These are phyloP conservation scores for Rosellinia necatrix DNA, from an alignment of 2,329 filamentous ascomycete genomes.

Conservation along the genomic window DNA sequence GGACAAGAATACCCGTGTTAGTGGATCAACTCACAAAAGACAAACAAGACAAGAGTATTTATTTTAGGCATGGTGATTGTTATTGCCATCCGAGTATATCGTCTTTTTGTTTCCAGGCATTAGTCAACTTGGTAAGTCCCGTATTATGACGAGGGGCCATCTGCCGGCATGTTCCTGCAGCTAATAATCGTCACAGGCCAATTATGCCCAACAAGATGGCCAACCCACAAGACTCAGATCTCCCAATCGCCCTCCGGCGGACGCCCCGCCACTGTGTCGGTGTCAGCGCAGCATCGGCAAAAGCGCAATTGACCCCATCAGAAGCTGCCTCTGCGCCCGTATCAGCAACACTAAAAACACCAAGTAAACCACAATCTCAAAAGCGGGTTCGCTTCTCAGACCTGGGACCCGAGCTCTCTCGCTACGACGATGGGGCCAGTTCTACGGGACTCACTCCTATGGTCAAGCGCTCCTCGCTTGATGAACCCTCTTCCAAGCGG, in stretches of 20 bases:
- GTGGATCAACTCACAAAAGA: not conserved
- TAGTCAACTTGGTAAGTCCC: not conserved
- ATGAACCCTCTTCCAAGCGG: conserved; percentile 42
- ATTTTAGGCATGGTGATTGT: not conserved
- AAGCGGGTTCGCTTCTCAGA: conserved; percentile 65
- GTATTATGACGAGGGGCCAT: not conserved
- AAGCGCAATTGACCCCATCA: too few species aligned
- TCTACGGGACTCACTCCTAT: conserved; percentile 64
- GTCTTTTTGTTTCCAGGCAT: not conserved
- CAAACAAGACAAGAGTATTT: not conserved
- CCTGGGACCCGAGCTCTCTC: conserved; percentile 49
- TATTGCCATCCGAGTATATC: not conserved
- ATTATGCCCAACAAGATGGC: conserved; percentile 26
- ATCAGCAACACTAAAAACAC: conserved; percentile 34
- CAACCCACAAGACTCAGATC: conserved; percentile 39
- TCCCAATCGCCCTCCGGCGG: conserved; percentile 61
- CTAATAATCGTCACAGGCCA: conserved; percentile 5
- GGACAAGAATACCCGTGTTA: not conserved
- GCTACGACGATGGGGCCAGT: conserved; percentile 29
- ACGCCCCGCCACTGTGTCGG: conserved; percentile 50
- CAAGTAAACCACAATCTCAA: conserved; percentile 42
- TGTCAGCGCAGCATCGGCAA: conserved; percentile 25
- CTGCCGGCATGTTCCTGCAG: not conserved
- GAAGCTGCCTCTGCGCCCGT: conserved; percentile 26
- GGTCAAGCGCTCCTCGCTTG: conserved; percentile 56